Evolutionary conservation across 2,329 filamentous ascomycete genomes (phyloP).

Genomic region (Geosmithia flava): DNA sequence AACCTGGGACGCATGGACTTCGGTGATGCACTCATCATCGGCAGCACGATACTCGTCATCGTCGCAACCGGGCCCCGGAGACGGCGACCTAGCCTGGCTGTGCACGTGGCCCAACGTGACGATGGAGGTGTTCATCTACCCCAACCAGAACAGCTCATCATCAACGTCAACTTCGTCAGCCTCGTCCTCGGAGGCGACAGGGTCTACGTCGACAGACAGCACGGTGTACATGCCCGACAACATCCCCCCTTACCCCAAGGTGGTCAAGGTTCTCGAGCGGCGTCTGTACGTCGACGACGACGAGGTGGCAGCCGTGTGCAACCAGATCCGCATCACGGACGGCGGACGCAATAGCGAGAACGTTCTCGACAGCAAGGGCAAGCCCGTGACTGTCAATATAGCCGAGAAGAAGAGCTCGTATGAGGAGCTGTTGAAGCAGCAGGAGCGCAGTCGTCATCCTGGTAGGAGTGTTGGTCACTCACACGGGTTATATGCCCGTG

Average conservation of each 20-base stretch:
- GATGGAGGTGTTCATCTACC: conserved; percentile 45
- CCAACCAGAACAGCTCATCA: conserved; percentile 28
- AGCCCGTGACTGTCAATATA: conserved; percentile 29
- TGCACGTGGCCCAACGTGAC: conserved; percentile 44
- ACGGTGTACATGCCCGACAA: conserved; percentile 3
- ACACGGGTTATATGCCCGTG: background rate
- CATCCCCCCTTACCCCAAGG: conserved; percentile 30
- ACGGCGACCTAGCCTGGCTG: conserved; percentile 43
- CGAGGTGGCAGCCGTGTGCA: conserved; percentile 25
- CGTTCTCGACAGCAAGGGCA: conserved; percentile 21
- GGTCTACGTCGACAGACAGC: background rate
- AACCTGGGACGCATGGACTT: conserved; percentile 3
- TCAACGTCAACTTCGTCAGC: conserved; percentile 5
- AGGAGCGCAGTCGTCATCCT: conserved; percentile 1
- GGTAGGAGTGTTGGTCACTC: background rate
- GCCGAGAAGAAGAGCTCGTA: conserved; percentile 17
- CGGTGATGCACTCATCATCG: conserved; percentile 1
- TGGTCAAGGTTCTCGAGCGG: conserved; percentile 43
- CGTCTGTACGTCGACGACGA: conserved; percentile 22
- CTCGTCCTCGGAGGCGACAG: background rate
- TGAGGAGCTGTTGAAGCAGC: conserved; percentile 1
- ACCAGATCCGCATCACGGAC: conserved; percentile 31
- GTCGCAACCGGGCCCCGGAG: conserved; percentile 18
- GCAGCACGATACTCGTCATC: conserved; percentile 6
- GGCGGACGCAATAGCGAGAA: conserved; percentile 22